These are phyloP conservation scores for Colletotrichum cuscutae DNA, from an alignment of 2,329 filamentous ascomycete genomes.

Conservation along the genomic window DNA sequence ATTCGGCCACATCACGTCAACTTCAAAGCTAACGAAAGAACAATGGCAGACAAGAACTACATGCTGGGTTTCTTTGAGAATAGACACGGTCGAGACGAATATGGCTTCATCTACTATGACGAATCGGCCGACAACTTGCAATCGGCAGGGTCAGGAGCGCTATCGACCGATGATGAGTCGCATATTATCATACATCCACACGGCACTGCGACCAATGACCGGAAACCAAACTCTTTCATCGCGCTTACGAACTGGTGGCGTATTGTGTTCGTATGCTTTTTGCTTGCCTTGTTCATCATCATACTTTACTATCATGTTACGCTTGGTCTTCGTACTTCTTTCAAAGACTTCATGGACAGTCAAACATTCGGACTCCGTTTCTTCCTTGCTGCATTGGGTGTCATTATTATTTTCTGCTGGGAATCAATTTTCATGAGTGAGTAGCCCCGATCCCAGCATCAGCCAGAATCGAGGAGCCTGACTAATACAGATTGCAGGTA, in stretches of 20 bases:
- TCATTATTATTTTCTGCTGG: conserved; percentile 54
- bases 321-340: conserved; percentile 34
- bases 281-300: conserved; percentile 46
- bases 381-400: conserved; percentile 52
- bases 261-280: conserved; percentile 43
- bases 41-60: conserved; percentile 40
- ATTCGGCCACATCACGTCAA: conserved; percentile 39
- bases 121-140: conserved; percentile 39
- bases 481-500: conserved; percentile 44
- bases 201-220: not conserved
- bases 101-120: conserved; percentile 44
- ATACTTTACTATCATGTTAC: conserved; percentile 53
- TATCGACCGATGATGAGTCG: conserved; percentile 1
- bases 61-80: conserved; percentile 43
- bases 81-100: conserved; percentile 40
- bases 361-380: conserved; percentile 56
- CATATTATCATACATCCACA: not conserved
- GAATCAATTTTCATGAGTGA: conserved; percentile 51
- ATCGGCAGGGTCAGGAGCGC: conserved; percentile 13
- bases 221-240: conserved; percentile 45
- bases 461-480: not conserved
- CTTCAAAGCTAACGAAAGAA: conserved; percentile 36
- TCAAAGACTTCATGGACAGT: conserved; percentile 50
- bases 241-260: conserved; percentile 48
- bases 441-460: not conserved